These are phyloP conservation scores for Paracoccidioides brasiliensis DNA, from an alignment of 2,329 filamentous ascomycete genomes.

Conservation along the genomic window DNA sequence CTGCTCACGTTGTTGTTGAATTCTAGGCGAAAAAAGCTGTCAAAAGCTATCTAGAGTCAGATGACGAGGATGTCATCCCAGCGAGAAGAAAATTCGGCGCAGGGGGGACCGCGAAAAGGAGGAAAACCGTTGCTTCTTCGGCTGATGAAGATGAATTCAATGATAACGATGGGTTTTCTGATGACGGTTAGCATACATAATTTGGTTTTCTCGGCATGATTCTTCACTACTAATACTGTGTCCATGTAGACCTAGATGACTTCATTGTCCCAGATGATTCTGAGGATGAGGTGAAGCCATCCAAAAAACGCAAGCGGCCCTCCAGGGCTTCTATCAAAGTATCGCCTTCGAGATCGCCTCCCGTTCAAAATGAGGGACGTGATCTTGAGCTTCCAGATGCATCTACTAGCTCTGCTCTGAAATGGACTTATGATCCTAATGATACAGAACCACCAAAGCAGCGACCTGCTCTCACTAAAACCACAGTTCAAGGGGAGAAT, in stretches of 20 bases:
- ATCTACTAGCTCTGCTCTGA: constrained; percentile 56
- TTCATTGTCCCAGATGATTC: constrained; percentile 83
- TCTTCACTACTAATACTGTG: constrained; percentile 2
- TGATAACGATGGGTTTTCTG: constrained; percentile 35
- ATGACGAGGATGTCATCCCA: constrained; percentile 55
- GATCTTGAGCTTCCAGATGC: constrained; percentile 42
- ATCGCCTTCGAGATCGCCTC: constrained; percentile 30
- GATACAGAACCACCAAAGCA: constrained; percentile 40
- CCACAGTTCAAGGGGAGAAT: constrained; percentile 18
- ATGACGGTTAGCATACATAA: constrained; percentile 35
- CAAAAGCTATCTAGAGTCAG: constrained; percentile 74
- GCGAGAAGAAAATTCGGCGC: constrained; percentile 36
- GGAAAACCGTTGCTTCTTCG: constrained; percentile 51
- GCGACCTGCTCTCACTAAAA: constrained; percentile 24
- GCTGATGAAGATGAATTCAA: constrained; percentile 58
- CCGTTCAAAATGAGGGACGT: constrained; percentile 39
- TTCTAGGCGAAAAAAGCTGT: constrained; percentile 46
- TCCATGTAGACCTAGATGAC: constrained; percentile 59
- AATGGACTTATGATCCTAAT: constrained; percentile 66
- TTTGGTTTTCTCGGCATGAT: constrained; percentile 5
- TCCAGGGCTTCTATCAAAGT: constrained; percentile 31
- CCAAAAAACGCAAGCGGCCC: constrained; percentile 62
- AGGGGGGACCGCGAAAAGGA: constrained; percentile 41
- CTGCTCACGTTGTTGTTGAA: background rate
- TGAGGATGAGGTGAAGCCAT: constrained; percentile 53